phyloP scores from a whole-genome alignment of 306 rosid species.

The Gleditsia sinensis region DNA sequence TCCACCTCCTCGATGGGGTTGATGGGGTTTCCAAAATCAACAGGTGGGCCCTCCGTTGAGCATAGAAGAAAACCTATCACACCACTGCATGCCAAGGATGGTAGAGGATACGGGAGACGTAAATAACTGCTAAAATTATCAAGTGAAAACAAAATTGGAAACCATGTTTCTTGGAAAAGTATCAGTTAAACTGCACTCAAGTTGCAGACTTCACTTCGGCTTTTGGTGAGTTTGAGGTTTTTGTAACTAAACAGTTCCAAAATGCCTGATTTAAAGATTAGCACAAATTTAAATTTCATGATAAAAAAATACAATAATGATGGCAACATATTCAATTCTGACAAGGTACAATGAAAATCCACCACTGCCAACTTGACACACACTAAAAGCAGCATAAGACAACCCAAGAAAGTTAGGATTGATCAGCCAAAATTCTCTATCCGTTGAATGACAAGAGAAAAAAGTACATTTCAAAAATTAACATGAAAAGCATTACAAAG shows the following conservation, averaged over 20 bases:
- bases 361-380: constrained; percentile 6
- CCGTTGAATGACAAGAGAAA: neutral
- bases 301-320: neutral
- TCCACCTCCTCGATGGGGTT: constrained; percentile 86
- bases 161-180: neutral
- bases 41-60: constrained; percentile 81
- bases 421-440: neutral
- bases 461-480: neutral
- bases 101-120: neutral
- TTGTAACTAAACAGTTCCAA: constrained; percentile 2
- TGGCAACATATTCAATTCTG: constrained; percentile 1
- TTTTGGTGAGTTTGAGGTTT: neutral
- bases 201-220: neutral
- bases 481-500: neutral
- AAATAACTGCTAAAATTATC: constrained; percentile 3
- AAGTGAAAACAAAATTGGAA: neutral
- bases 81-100: constrained; percentile 61
- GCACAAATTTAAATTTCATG: neutral
- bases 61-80: constrained; percentile 90
- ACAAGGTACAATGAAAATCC: constrained; percentile 4
- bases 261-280: neutral
- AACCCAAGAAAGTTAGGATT: constrained; percentile 18
- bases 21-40: constrained; percentile 82
- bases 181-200: neutral
- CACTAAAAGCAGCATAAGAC: neutral